Evolutionary conservation across 768 basidiomycete species (phyloP).

Genomic region (Trametes punicea): DNA sequence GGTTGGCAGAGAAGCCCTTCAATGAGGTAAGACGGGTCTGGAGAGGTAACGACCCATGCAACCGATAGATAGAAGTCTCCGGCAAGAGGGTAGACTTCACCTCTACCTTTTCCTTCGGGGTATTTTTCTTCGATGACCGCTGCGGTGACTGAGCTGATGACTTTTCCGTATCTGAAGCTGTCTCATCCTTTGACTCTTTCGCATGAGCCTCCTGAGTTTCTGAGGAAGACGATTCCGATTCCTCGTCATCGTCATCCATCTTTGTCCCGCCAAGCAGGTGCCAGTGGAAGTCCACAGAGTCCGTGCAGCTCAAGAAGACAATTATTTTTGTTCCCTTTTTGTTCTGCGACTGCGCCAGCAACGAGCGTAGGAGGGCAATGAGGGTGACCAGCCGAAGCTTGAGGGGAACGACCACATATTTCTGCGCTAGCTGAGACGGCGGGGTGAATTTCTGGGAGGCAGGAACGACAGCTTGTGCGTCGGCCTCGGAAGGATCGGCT

Average conservation of each 20-base stretch:
- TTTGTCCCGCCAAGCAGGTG: slow-evolving; percentile 66
- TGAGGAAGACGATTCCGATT: slow-evolving; percentile 1
- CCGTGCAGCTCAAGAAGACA: slow-evolving; percentile 95
- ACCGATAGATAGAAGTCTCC: slow-evolving; percentile 73
- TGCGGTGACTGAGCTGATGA: slow-evolving; percentile 24
- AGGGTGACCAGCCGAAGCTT: slow-evolving; percentile 94
- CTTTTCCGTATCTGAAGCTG: slow-evolving; percentile 21
- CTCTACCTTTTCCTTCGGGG: slow-evolving; percentile 42
- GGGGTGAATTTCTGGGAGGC: slow-evolving; percentile 74
- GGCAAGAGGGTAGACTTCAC: slow-evolving; percentile 76
- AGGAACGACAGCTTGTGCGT: slow-evolving; percentile 21
- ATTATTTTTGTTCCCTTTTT: slow-evolving; percentile 71
- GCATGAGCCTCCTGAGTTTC: slow-evolving; percentile 6
- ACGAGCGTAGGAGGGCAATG: slow-evolving; percentile 76
- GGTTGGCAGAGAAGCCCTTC: slow-evolving; percentile 66
- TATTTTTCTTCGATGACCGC: slow-evolving; percentile 26
- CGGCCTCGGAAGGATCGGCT: slow-evolving; percentile 38
- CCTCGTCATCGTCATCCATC: slow-evolving; percentile 49
- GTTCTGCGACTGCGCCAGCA: slow-evolving; percentile 61
- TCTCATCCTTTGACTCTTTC: background rate
- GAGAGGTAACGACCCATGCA: slow-evolving; percentile 91
- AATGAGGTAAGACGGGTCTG: slow-evolving; percentile 77
- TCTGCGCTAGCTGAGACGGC: slow-evolving; percentile 90
- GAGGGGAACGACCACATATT: slow-evolving; percentile 84
- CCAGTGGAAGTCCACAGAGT: slow-evolving; percentile 98